phyloP scores from a whole-genome alignment of 345 rosid genomes.

The Cardamine occulta region DNA sequence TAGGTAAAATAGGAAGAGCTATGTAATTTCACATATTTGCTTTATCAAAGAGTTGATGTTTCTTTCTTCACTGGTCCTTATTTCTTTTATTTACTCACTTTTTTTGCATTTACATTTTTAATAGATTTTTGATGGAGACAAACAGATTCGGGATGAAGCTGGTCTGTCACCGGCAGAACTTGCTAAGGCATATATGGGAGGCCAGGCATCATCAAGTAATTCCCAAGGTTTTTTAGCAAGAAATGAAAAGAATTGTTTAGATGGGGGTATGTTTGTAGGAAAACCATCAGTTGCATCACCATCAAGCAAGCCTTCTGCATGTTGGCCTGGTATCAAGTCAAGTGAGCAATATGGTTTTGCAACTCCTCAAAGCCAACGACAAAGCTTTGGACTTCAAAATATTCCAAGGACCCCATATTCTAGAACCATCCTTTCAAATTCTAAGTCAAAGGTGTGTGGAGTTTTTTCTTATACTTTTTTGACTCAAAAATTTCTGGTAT shows the following conservation, averaged over 20 bases:
- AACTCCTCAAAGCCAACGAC: conserved; percentile 76
- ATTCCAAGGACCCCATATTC: conserved; percentile 86
- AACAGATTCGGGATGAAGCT: conserved; percentile 50
- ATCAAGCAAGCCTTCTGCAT: conserved; percentile 53
- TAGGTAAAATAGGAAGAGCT: conserved; percentile 7
- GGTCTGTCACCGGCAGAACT: conserved; percentile 80
- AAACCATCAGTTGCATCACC: conserved; percentile 57
- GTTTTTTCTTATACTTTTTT: conserved; percentile 9
- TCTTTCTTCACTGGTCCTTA: conserved; percentile 16
- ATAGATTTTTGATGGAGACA: conserved; percentile 28
- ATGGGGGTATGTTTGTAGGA: conserved; percentile 46
- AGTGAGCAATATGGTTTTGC: conserved; percentile 57
- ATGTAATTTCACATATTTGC: conserved; percentile 8
- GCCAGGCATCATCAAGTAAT: conserved; percentile 53
- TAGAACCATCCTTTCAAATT: conserved; percentile 62
- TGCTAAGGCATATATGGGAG: conserved; percentile 84
- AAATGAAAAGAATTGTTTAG: conserved; percentile 49
- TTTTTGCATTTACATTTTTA: conserved; percentile 1
- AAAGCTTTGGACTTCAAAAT: conserved; percentile 60
- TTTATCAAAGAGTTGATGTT: conserved; percentile 11
- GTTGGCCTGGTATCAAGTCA: conserved; percentile 92
- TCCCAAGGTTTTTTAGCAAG: conserved; percentile 50
- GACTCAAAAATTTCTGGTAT: not conserved
- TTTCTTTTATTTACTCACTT: not conserved
- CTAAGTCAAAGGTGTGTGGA: conserved; percentile 71